A percentile compares a stretch with the other conserved stretches of the same genome.
phyloP scores from a whole-genome alignment of 169 alveolate species.

The Plasmodium knowlesi region DNA sequence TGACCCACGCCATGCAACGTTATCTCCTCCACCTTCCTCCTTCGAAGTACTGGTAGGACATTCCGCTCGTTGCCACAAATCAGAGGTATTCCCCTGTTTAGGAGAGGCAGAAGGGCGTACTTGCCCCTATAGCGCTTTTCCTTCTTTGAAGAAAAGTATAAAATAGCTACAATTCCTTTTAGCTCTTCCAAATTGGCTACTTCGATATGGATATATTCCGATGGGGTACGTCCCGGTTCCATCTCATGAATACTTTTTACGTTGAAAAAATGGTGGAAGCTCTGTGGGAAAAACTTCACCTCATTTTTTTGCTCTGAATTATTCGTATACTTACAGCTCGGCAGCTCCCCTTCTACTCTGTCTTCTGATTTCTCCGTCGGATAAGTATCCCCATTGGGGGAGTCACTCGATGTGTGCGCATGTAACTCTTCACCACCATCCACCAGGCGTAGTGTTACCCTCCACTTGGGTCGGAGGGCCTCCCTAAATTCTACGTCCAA shows the following conservation, averaged over 20 bases:
- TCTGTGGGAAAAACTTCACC: slow-evolving; percentile 28
- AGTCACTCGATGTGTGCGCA: neutral
- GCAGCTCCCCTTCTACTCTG: neutral
- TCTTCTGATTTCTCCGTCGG: neutral
- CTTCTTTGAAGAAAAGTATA: slow-evolving; percentile 12
- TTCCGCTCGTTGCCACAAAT: slow-evolving; percentile 8
- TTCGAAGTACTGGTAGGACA: neutral
- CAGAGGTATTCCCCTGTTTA: slow-evolving; percentile 12
- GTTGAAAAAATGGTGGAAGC: neutral
- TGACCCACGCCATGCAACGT: neutral
- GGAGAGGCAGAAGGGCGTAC: slow-evolving; percentile 20
- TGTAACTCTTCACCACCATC: neutral
- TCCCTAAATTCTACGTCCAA: slow-evolving; percentile 27
- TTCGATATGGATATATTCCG: neutral
- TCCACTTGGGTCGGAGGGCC: neutral
- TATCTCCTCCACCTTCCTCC: neutral
- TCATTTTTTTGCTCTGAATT: neutral
- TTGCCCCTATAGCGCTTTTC: slow-evolving; percentile 10
- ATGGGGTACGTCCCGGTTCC: neutral
- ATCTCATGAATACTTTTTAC: neutral
- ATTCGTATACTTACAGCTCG: neutral
- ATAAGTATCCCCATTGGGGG: neutral
- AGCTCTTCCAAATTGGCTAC: neutral
- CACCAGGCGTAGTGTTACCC: slow-evolving; percentile 3
- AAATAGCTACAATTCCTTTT: slow-evolving; percentile 5